Conservation (phyloP, 2,329 filamentous ascomycete genomes). For the Paracamarosporium sp. region DNA sequence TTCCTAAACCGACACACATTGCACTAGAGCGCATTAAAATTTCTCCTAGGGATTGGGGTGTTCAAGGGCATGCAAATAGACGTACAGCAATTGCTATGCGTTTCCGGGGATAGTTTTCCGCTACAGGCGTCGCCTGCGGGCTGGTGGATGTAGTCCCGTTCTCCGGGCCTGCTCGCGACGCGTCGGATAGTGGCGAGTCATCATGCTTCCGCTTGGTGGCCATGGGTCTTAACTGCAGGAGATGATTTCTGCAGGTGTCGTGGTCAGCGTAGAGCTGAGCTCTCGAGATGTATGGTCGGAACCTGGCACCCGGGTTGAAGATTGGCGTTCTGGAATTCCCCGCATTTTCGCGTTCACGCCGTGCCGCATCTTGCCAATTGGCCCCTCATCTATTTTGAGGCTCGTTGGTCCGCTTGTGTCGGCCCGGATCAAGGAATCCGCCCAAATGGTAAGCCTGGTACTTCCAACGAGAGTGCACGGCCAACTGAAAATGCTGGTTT, state of each 20-base stretch:
- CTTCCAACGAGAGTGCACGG: too few relatives aligned
- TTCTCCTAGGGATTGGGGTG: background rate
- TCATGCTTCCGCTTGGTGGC: conserved; percentile 27
- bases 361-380: too few relatives aligned
- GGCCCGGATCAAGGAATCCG: too few relatives aligned
- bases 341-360: conserved; percentile 17
- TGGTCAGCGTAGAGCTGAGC: background rate
- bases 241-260: background rate
- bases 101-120: conserved; percentile 32
- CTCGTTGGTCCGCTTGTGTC: too few relatives aligned
- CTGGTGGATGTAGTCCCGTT: conserved; percentile 13
- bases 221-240: conserved; percentile 11
- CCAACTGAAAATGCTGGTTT: background rate
- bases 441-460: too few relatives aligned
- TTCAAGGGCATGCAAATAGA: background rate
- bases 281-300: background rate
- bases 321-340: conserved; percentile 8
- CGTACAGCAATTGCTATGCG: conserved; percentile 34
- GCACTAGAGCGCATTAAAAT: conserved; percentile 24
- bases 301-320: background rate
- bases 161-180: conserved; percentile 6
- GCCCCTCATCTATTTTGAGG: too few relatives aligned
- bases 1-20: conserved; percentile 38
- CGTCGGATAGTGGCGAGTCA: conserved; percentile 11
- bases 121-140: conserved; percentile 15